A percentile compares a stretch with the other conserved stretches of the same genome.
Conservation (phyloP, 1,284 basidiomycete species). For the Leccinum huronense region DNA sequence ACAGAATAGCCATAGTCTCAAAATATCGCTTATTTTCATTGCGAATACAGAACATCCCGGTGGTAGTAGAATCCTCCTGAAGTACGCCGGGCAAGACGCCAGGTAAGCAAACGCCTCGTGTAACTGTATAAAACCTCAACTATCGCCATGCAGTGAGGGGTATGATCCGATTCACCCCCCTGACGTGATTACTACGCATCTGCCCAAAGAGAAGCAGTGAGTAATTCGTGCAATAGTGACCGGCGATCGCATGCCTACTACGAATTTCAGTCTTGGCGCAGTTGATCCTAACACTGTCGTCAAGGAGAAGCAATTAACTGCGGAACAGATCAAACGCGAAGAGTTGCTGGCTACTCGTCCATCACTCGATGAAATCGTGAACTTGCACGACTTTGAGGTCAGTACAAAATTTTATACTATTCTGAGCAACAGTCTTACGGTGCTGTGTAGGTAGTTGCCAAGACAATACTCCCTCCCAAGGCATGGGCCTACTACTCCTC, state of each 20-base stretch:
- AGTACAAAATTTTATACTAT: constrained; percentile 7
- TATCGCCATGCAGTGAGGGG: constrained; percentile 40
- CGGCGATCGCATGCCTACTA: neutral
- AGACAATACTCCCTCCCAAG: constrained; percentile 51
- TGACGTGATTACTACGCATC: constrained; percentile 60
- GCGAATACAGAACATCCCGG: constrained; percentile 47
- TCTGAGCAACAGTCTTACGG: constrained; percentile 1
- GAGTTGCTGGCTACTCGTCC: constrained; percentile 45
- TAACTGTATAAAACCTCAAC: neutral
- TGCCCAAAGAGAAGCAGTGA: constrained; percentile 50
- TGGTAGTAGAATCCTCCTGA: constrained; percentile 59
- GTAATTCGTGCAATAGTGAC: constrained; percentile 22
- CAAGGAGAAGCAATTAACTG: constrained; percentile 45
- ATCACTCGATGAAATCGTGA: constrained; percentile 57
- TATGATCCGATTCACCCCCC: constrained; percentile 66
- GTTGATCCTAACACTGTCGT: constrained; percentile 49
- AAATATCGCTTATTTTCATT: constrained; percentile 2
- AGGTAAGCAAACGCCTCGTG: constrained; percentile 43
- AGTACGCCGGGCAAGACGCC: constrained; percentile 75
- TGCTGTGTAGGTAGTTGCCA: constrained; percentile 45
- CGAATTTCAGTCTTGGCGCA: constrained; percentile 33
- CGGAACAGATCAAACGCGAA: constrained; percentile 44
- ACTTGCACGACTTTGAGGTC: constrained; percentile 71
- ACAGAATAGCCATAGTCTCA: constrained; percentile 2
- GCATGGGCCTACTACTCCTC: constrained; percentile 68